Conservation (phyloP, 768 basidiomycete species). For the Leccinum arenicola region DNA sequence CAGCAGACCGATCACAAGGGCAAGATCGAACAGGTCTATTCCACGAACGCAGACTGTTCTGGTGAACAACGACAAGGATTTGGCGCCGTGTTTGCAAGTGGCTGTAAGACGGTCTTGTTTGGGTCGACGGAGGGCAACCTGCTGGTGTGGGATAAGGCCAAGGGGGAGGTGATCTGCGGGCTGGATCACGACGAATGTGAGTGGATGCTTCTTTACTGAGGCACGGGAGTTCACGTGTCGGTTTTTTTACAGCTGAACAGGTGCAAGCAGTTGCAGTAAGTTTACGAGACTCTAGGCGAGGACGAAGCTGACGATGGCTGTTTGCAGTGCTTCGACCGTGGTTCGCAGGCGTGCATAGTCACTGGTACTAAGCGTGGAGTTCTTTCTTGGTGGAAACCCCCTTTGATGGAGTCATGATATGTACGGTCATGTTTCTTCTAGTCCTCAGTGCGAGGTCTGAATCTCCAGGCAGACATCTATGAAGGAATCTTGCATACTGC, state of each 20-base stretch:
- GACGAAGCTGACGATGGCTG: constrained; percentile 26
- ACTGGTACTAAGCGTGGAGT: constrained; percentile 56
- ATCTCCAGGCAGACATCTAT: constrained; percentile 12
- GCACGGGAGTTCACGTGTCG: constrained; percentile 7
- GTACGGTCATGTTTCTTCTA: constrained; percentile 12
- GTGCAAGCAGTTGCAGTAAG: constrained; percentile 36
- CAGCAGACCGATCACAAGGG: constrained; percentile 49
- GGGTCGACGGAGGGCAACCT: constrained; percentile 53
- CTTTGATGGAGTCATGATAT: constrained; percentile 29
- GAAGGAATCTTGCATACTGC: constrained; percentile 31
- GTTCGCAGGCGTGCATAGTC: constrained; percentile 38
- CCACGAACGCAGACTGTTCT: constrained; percentile 34
- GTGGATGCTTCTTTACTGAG: constrained; percentile 10
- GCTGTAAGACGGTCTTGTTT: constrained; percentile 54
- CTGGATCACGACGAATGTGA: constrained; percentile 60
- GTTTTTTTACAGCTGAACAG: constrained; percentile 24
- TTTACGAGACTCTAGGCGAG: background rate
- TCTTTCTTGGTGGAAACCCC: constrained; percentile 55
- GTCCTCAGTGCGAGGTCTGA: constrained; percentile 10
- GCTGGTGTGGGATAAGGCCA: constrained; percentile 61
- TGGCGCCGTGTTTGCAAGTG: constrained; percentile 53
- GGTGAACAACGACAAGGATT: constrained; percentile 35
- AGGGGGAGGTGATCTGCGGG: constrained; percentile 52
- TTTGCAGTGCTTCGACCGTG: constrained; percentile 47
- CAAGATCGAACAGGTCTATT: constrained; percentile 51